Percentiles rank a stretch among this genome's conserved stretches.
phyloP scores from a whole-genome alignment of 495 filamentous ascomycete species.

The Immersiella caudata region DNA sequence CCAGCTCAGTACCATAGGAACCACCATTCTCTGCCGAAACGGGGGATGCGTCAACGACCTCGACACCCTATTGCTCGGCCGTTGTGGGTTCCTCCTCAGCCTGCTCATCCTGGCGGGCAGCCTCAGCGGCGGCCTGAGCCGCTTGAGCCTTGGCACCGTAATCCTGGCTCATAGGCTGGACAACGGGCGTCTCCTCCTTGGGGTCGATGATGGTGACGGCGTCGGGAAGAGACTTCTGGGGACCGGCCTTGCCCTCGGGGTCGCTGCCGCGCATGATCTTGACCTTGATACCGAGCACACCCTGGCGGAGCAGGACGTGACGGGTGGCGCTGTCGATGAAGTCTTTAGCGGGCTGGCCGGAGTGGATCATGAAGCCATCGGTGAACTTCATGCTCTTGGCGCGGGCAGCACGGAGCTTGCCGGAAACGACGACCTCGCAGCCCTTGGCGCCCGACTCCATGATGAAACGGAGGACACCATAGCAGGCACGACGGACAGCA shows the following conservation, averaged over 20 bases:
- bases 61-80: slow-evolving; percentile 53
- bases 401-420: slow-evolving; percentile 97
- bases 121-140: slow-evolving; percentile 68
- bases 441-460: slow-evolving; percentile 99
- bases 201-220: slow-evolving; percentile 99
- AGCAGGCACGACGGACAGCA: slow-evolving; percentile 95
- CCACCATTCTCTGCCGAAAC: slow-evolving; percentile 4
- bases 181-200: slow-evolving; percentile 94
- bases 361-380: slow-evolving; percentile 99
- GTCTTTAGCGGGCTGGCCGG: slow-evolving; percentile 97
- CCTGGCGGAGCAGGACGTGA: slow-evolving; percentile 98
- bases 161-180: slow-evolving; percentile 94
- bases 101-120: slow-evolving; percentile 69
- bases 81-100: slow-evolving; percentile 52
- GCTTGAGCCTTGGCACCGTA: slow-evolving; percentile 96
- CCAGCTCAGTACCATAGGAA: slow-evolving; percentile 3
- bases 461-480: slow-evolving; percentile 99
- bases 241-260: slow-evolving; percentile 97
- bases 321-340: slow-evolving; percentile 98
- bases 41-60: slow-evolving; percentile 17
- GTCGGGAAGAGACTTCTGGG: slow-evolving; percentile 94
- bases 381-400: slow-evolving; percentile 99
- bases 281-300: slow-evolving; percentile 99
- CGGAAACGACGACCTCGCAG: slow-evolving; percentile 98
- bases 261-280: slow-evolving; percentile 99